Base-by-base conservation (phyloP, 2,329 filamentous ascomycete species). In the Talaromyces sp. region DNA sequence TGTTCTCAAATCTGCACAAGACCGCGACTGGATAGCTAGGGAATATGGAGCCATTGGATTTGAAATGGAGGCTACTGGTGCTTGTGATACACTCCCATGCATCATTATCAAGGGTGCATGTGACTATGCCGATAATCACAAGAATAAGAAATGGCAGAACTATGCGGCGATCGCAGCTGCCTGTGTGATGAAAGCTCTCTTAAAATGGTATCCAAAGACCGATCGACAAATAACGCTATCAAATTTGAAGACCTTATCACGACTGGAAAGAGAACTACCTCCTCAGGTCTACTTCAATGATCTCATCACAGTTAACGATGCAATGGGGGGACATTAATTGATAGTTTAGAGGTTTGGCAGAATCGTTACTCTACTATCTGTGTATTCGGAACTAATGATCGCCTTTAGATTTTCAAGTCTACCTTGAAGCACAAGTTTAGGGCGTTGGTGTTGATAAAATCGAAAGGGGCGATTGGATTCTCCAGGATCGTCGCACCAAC, bases 61-160 rank as follows among this genome's bases (percentile, higher is more conserved):
- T 22, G 72, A 74, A 62, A 74, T 73, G 71, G 72, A 74, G 63
- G 70, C 67, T 3, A 70, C 70, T 5, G 72, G 71, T 3, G 31
- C 69, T 24, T 70, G 68, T 65, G 70, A 72, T 60, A 66, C 69
- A 0, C 59, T 63, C 2, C 52, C 52, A 3, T 43, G 35, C 16
- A 14, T 61, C 6, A 27, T 45, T 33, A 33, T 62, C 33, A 62
- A 62, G 11, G 60, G 47, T 3, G 60, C 37, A 31, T 52, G 60
- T 10, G 60, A 56, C 37, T 62, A 62, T 16, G 60, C 47, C 0
- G 60, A 62, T 39, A 54, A 35, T 9, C 31, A 62, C 35, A 62
- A 62, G 24, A 31, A 39, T 13, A 62, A 62, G 19, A 31, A 48
- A 27, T 62, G 43, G 60, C 60, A 62, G 8, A 22, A 16, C 8